Evolutionary conservation across 2,329 filamentous ascomycete genomes (phyloP).

Genomic region (Trichoderma simmonsii): DNA sequence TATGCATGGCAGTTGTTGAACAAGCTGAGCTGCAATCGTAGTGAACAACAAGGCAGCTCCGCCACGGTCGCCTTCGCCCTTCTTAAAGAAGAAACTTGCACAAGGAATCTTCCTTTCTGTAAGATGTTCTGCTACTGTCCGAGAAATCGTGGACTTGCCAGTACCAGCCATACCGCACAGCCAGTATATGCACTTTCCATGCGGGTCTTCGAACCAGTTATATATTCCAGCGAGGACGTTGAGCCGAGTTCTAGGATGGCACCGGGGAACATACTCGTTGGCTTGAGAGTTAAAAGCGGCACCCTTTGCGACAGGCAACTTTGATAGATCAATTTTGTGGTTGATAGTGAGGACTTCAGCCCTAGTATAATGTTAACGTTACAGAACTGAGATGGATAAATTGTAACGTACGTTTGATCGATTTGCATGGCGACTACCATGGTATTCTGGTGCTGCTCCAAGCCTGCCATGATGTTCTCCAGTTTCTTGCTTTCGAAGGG

Average conservation of each 20-base stretch:
- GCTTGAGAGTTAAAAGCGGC: background rate
- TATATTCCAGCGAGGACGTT: background rate
- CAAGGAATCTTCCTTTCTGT: background rate
- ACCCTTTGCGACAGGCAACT: rapidly evolving
- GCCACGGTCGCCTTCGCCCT: background rate
- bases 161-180: background rate
- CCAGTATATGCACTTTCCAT: background rate
- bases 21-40: background rate
- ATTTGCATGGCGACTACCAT: background rate
- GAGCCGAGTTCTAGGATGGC: background rate
- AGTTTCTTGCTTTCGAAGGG: background rate
- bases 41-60: background rate
- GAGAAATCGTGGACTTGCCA: background rate
- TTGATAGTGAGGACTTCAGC: background rate
- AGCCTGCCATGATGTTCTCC: background rate
- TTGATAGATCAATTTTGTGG: background rate
- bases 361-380: background rate
- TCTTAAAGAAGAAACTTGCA: background rate
- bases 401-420: background rate
- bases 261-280: background rate
- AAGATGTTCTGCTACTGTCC: background rate
- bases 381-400: background rate
- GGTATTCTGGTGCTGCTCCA: background rate
- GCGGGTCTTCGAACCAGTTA: background rate
- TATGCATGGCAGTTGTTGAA: background rate